phyloP scores from a whole-genome alignment of 345 rosid genomes.

The Fremontodendron californicum region DNA sequence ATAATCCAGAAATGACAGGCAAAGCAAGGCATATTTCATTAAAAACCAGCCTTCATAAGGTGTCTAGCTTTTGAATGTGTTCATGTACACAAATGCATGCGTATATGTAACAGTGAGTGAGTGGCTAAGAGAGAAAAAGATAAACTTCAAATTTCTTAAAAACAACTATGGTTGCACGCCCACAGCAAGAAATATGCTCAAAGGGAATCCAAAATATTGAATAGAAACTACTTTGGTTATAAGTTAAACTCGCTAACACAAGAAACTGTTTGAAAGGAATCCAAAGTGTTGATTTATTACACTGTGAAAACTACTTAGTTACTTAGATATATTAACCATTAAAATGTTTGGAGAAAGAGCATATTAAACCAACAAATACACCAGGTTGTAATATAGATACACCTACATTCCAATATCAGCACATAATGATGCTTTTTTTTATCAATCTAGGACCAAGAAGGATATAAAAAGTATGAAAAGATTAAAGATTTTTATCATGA shows the following conservation, averaged over 20 bases:
- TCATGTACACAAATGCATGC: neutral
- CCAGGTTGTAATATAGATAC: neutral
- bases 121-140: neutral
- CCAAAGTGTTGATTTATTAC: neutral
- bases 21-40: neutral
- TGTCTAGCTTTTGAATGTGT: neutral
- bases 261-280: neutral
- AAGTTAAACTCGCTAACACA: neutral
- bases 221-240: neutral
- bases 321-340: neutral
- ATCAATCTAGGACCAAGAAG: neutral
- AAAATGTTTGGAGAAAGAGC: neutral
- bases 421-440: neutral
- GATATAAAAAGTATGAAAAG: neutral
- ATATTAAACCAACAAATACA: neutral
- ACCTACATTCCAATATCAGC: neutral
- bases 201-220: neutral
- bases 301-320: neutral
- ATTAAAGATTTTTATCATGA: neutral
- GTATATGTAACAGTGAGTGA: neutral
- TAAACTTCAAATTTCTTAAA: neutral
- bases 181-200: neutral
- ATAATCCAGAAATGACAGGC: neutral
- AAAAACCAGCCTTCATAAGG: neutral
- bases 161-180: neutral